Conservation (phyloP, 2,329 filamentous ascomycete genomes). For the Zasmidium angulare region DNA sequence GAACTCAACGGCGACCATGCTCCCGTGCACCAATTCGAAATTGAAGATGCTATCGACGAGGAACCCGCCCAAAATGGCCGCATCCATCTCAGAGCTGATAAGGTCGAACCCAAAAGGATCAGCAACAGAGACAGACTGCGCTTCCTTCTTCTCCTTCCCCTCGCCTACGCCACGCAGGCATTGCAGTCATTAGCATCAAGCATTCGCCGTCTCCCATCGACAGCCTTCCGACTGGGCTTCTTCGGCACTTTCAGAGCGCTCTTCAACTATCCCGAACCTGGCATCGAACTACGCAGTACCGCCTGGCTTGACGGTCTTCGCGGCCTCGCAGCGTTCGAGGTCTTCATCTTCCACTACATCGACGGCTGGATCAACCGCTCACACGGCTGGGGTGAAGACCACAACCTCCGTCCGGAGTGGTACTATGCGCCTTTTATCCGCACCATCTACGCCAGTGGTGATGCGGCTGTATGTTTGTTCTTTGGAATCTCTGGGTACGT, state of each 20-base stretch:
- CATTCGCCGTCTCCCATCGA: constrained; percentile 1
- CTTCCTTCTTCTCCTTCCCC: neutral
- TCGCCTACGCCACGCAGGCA: neutral
- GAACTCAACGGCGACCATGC: neutral
- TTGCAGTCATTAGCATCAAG: neutral
- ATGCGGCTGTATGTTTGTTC: constrained; percentile 59
- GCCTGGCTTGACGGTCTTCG: constrained; percentile 27
- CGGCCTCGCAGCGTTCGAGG: constrained; percentile 23
- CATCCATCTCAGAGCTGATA: neutral
- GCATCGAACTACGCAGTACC: constrained; percentile 9
- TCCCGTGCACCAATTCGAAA: neutral
- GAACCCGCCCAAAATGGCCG: neutral
- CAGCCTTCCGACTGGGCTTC: constrained; percentile 1
- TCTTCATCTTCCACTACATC: constrained; percentile 25
- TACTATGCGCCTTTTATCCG: constrained; percentile 48
- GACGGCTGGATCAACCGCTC: constrained; percentile 16
- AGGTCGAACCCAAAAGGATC: neutral
- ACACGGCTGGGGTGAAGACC: constrained; percentile 14
- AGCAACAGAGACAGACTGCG: neutral
- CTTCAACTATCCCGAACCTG: constrained; percentile 16
- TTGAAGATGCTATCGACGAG: neutral
- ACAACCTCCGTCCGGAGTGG: constrained; percentile 42
- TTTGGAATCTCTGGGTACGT: constrained; percentile 65
- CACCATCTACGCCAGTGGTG: constrained; percentile 52
- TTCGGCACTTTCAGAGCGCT: constrained; percentile 4